phyloP scores from a whole-genome alignment of 2,329 filamentous ascomycete species.

The Akanthomyces lecanii region DNA sequence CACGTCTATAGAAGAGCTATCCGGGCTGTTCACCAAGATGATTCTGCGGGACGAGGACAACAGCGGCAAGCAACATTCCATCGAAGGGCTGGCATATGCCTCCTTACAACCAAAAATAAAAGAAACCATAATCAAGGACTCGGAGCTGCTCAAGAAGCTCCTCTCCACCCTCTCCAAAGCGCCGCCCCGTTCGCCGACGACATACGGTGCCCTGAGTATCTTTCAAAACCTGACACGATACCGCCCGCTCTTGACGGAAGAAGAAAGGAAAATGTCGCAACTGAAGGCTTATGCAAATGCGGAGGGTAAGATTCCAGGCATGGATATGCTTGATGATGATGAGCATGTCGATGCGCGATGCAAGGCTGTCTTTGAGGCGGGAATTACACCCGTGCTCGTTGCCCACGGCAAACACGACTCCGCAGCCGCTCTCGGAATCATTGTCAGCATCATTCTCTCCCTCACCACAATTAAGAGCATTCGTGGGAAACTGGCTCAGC shows the following conservation, averaged over 20 bases:
- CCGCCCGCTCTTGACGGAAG: constrained; percentile 71
- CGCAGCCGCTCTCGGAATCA: constrained; percentile 64
- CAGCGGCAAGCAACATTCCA: constrained; percentile 59
- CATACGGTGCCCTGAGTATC: constrained; percentile 83
- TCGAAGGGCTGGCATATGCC: constrained; percentile 90
- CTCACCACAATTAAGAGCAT: constrained; percentile 70
- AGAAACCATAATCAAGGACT: constrained; percentile 69
- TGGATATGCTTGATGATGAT: constrained; percentile 70
- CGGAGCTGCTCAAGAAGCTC: constrained; percentile 63
- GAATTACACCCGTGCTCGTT: constrained; percentile 71
- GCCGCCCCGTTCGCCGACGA: constrained; percentile 61
- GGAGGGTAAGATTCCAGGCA: constrained; percentile 58
- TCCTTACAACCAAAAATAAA: constrained; percentile 83
- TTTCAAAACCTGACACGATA: constrained; percentile 82
- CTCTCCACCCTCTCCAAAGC: constrained; percentile 58
- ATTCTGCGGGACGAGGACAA: constrained; percentile 55
- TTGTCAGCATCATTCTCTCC: constrained; percentile 71
- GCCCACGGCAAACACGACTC: constrained; percentile 71
- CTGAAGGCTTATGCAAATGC: constrained; percentile 93
- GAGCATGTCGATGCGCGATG: constrained; percentile 72
- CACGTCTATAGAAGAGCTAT: constrained; percentile 62
- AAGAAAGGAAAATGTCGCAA: constrained; percentile 87
- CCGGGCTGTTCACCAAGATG: constrained; percentile 62
- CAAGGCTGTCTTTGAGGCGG: constrained; percentile 71
- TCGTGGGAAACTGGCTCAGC: constrained; percentile 78